Percentiles rank a stretch among this genome's conserved stretches.
phyloP scores from a whole-genome alignment of 352 stramenopile genomes.

The Globisporangium mamillatum region DNA sequence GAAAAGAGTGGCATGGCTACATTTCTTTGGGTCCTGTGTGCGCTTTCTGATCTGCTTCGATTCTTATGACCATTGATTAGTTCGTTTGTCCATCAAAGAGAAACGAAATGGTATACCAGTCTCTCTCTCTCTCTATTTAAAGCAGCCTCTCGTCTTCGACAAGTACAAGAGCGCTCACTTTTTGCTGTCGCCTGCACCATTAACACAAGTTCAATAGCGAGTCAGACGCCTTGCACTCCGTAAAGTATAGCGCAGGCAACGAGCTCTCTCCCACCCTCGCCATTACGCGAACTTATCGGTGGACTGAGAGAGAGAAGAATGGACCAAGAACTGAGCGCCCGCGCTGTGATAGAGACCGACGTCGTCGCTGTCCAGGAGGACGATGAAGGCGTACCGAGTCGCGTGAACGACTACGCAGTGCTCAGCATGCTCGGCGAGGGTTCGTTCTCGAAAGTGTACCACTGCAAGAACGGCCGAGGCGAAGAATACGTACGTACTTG shows the following conservation, averaged over 20 bases:
- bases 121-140: too few species aligned
- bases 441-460: constrained; percentile 78
- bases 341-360: constrained; percentile 65
- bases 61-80: too few species aligned
- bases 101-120: too few species aligned
- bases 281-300: background rate
- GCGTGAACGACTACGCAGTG: constrained; percentile 76
- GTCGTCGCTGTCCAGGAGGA: constrained; percentile 57
- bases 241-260: background rate
- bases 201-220: background rate
- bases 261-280: background rate
- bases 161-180: background rate
- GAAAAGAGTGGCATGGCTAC: background rate
- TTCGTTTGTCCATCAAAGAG: too few species aligned
- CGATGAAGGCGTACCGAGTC: constrained; percentile 51
- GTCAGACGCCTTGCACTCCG: too few species aligned
- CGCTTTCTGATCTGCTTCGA: background rate
- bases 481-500: constrained; percentile 42
- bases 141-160: too few species aligned
- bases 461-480: constrained; percentile 45
- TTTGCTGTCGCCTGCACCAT: background rate
- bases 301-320: background rate
- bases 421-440: constrained; percentile 63
- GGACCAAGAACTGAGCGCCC: background rate
- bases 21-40: background rate